Evolutionary conservation across 495 filamentous ascomycete species (phyloP).

Genomic region (Aspergillus biplanus): DNA sequence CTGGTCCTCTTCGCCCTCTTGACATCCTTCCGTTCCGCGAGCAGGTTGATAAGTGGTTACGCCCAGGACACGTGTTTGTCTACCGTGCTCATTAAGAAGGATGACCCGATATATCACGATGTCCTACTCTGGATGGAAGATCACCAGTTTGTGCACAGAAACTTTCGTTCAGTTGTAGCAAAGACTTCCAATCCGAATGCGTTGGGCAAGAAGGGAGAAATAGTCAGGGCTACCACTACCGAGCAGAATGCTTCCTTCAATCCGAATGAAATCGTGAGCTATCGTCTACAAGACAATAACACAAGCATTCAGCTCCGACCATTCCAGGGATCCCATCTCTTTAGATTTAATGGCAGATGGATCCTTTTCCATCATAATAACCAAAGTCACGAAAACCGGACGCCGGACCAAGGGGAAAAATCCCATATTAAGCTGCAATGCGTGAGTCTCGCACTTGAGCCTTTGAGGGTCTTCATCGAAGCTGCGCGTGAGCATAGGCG

Average conservation of each 20-base stretch:
- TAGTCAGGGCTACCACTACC: background rate
- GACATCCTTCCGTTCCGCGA: background rate
- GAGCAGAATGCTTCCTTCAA: background rate
- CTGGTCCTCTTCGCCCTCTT: background rate
- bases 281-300: background rate
- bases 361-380: constrained; percentile 3
- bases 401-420: background rate
- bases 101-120: constrained; percentile 2
- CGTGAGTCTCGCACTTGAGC: background rate
- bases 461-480: background rate
- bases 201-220: background rate
- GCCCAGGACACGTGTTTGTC: background rate
- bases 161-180: background rate
- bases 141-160: background rate
- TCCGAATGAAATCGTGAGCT: background rate
- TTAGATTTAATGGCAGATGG: constrained; percentile 1
- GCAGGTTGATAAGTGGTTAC: background rate
- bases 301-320: background rate
- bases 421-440: constrained; percentile 4
- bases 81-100: background rate
- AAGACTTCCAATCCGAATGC: background rate
- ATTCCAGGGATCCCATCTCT: background rate
- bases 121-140: constrained; percentile 6
- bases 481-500: background rate
- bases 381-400: background rate